Conservation (phyloP, 441 rosid genomes). For the Gossypium lobatum region DNA sequence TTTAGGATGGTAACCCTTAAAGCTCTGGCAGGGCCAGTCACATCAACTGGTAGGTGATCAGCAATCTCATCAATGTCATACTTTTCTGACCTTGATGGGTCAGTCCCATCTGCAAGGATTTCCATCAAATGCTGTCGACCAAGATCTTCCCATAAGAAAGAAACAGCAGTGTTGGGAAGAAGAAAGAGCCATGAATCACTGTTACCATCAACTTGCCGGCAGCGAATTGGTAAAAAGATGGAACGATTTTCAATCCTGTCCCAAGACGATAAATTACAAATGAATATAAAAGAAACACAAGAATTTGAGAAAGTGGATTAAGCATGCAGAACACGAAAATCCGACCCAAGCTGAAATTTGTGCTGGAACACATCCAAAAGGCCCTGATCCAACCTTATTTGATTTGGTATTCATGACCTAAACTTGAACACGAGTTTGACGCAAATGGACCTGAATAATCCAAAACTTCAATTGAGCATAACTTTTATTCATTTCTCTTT, state of each 20-base stretch:
- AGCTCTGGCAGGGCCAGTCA: slow-evolving; percentile 58
- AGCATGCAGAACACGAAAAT: slow-evolving; percentile 4
- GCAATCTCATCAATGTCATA: slow-evolving; percentile 78
- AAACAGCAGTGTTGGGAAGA: slow-evolving; percentile 80
- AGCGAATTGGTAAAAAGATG: slow-evolving; percentile 74
- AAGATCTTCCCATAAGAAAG: slow-evolving; percentile 97
- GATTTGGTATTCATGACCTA: neutral
- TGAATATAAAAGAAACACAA: slow-evolving; percentile 6
- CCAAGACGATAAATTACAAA: slow-evolving; percentile 20
- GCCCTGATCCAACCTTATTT: slow-evolving; percentile 2
- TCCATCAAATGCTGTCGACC: slow-evolving; percentile 71
- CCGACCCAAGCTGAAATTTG: neutral
- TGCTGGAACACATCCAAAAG: neutral
- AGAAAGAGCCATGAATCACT: slow-evolving; percentile 87
- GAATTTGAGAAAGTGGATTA: slow-evolving; percentile 1
- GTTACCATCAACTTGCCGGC: slow-evolving; percentile 77
- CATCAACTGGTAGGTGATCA: slow-evolving; percentile 67
- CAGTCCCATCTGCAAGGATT: slow-evolving; percentile 73
- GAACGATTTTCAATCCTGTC: slow-evolving; percentile 96
- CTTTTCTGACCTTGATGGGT: slow-evolving; percentile 51
- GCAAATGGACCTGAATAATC: neutral
- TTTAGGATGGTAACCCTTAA: slow-evolving; percentile 75
- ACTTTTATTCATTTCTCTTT: neutral
- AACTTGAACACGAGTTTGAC: neutral
- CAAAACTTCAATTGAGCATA: neutral